These are phyloP conservation scores for Phoma sp. DNA, from an alignment of 2,329 filamentous ascomycete species.

Conservation along the genomic window DNA sequence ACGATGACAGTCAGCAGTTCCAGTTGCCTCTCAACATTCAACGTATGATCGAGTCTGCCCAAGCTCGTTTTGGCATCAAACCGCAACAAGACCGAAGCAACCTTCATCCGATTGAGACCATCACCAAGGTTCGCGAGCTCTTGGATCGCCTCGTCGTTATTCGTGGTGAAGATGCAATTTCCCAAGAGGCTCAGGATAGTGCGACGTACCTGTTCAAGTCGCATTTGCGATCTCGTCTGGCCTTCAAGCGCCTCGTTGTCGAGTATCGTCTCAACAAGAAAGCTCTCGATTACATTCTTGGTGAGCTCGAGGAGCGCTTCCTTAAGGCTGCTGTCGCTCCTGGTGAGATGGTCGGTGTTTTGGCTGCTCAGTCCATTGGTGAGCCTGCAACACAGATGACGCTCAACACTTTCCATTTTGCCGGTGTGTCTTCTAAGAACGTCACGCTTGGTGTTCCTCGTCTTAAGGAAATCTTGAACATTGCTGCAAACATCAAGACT, in stretches of 20 bases:
- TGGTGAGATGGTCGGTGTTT: constrained; percentile 97
- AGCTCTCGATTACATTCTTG: constrained; percentile 89
- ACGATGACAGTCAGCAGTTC: constrained; percentile 81
- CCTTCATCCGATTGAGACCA: constrained; percentile 83
- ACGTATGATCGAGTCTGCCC: constrained; percentile 88
- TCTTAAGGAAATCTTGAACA: constrained; percentile 98
- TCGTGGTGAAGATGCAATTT: constrained; percentile 81
- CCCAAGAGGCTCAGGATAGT: constrained; percentile 82
- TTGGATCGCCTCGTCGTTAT: constrained; percentile 83
- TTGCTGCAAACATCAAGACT: constrained; percentile 98
- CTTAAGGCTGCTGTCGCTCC: constrained; percentile 83
- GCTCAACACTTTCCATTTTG: constrained; percentile 99
- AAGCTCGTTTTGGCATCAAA: constrained; percentile 88
- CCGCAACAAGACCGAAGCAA: constrained; percentile 80
- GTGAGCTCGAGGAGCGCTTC: constrained; percentile 89
- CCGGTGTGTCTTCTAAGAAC: constrained; percentile 99
- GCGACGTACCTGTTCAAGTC: constrained; percentile 93
- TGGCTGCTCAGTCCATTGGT: constrained; percentile 97
- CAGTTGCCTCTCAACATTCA: constrained; percentile 91
- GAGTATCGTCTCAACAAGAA: constrained; percentile 86
- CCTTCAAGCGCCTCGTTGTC: constrained; percentile 90
- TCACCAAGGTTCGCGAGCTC: constrained; percentile 76
- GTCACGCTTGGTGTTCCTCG: constrained; percentile 98
- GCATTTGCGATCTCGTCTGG: constrained; percentile 83
- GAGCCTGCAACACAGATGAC: constrained; percentile 99